Evolutionary conservation across 2,329 filamentous ascomycete genomes (phyloP), one percentile per base, ranked within the genome.

Genomic region (Allantophomopsis lycopodina): DNA sequence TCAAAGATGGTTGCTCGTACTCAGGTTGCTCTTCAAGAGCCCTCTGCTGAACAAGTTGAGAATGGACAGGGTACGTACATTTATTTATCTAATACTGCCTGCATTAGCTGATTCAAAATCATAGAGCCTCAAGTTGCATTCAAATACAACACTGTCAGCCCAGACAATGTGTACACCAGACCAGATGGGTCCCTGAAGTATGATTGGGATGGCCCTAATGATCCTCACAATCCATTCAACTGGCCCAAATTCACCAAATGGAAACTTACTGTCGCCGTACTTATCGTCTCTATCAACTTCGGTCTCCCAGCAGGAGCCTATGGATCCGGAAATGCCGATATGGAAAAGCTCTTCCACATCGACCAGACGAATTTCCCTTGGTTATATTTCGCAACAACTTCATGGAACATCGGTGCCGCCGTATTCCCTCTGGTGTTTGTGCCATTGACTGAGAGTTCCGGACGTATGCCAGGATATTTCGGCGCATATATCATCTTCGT

Each of bases 381-480:
- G 40, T 57, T 56, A 8, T 63, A 60, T 42, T 65, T 59, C 56
- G 52, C 57, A 2, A 56, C 60, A 0, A 52, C 61, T 5, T 58
- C 55, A 5, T 65, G 61, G 63, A 60, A 57, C 14, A 38, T 64
- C 1, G 62, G 62, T 2, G 63, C 56, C 7, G 64, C 60, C 3
- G 44, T 62, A 1, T 59, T 58, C 10, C 60, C 62, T 6, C 43
- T 66, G 5, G 36, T 63, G 3, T 54, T 60, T 1, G 42, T 67
- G 2, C 63, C 63, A 1, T 39, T 64, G 16, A 64, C 63, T 53
- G 63, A 60, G 40, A 52, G 55, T 34, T 56, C 50, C 30, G 57
- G 57, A 32, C 41, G 56, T 13, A 49, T 54, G 15, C 46, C 49
- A 2, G 50, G 48, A 0, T 53, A 55, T 36, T 41, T 54, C 17